Base-by-base conservation (phyloP, 768 basidiomycete genomes). In the Hebeloma cylindrosporum region DNA sequence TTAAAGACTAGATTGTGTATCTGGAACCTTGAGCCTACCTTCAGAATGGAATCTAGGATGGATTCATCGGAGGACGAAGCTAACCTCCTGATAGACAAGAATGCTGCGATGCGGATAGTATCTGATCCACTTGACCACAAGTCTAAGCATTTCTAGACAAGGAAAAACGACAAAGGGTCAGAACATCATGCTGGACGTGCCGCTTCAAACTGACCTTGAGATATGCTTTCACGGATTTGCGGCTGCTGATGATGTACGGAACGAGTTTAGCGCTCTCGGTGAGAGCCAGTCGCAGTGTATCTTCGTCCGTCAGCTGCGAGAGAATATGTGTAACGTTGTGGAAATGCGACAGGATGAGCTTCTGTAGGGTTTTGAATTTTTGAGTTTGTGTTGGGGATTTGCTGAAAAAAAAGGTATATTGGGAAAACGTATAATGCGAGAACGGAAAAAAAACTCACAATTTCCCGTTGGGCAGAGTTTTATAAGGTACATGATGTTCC, bases 301-400 rank as follows among this genome's bases (percentile, higher is more conserved):
- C 79, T 47, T 73, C 66, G 58, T 90, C 79, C 39, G 83, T 78
- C 44, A 93, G 72, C 47, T 94, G 85, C 3, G 80, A 77, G 45
- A 94, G 73, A 31, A 97, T 64, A 53, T 88, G 82, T 14, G 92
- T 74, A 45, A 90, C 67, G 58, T 94, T 96, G 65, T 86, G 80
- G 62, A 97, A 93, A 67, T 90, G 92, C 2, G 93, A 91, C 13
- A 92, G 71, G 45, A 94, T 81, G 32, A 95, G 73, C 55, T 93
- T 92, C 59, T 93, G 91, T 5, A 96, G 74, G 0, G 86, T 73
- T 61, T 88, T 86, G 63, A 88, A 83, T 62, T 94, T 93, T 32
- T 73, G 69, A 2, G 85, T 88, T 57, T 92, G 87, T 3, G 84
- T 76, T 5, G 89, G 87, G 8, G 89, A 71, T 71, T 96, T 97